Evolutionary conservation across 306 rosid species (phyloP), one percentile per base, ranked within the genome.

Genomic region (Canavalia gladiata): DNA sequence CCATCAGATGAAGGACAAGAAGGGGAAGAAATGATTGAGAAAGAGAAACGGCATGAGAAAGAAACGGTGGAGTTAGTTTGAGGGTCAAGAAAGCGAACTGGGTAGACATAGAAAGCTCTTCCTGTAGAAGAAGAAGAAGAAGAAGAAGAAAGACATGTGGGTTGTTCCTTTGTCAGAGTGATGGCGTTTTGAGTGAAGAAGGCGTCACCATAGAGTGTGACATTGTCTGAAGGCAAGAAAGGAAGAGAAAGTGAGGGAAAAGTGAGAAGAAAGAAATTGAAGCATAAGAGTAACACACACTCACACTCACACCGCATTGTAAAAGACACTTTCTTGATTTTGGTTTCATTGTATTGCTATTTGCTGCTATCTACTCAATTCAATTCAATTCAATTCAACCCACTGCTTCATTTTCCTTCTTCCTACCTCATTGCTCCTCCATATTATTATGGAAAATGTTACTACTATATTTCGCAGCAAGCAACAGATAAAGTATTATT

Each of bases 201-300:
- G 34, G 98, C 97, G 52, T 94, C 97, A 7, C 94, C 94, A 6
- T 71, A 89, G 87, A 95, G 91, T 42, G 97, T 92, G 64, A 95
- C 54, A 69, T 90, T 91, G 18, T 81, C 66, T 4, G 81, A 73
- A 7, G 86, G 85, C 60, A 45, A 78, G 82, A 72, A 76, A 74
- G 89, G 69, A 76, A 37, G 4, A 12, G 92, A 82, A 30, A 49
- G 72, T 2, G 86, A 70, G 28, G 72, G 67, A 8, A 71, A 6
- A 85, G 35, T 60, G 63, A 77, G 18, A 72, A 81, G 6, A 13
- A 85, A 64, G 82, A 86, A 47, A 30, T 39, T 65, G 54, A 69
- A 25, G 83, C 74, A 84, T 34, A 77, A 55, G 80, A 82, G 47
- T 39, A 79, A 50, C 75, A 80, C 42, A 1, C 47, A 46, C 0